Base-by-base conservation (phyloP, 75 land plant species). In the Azolla pinnata region DNA sequence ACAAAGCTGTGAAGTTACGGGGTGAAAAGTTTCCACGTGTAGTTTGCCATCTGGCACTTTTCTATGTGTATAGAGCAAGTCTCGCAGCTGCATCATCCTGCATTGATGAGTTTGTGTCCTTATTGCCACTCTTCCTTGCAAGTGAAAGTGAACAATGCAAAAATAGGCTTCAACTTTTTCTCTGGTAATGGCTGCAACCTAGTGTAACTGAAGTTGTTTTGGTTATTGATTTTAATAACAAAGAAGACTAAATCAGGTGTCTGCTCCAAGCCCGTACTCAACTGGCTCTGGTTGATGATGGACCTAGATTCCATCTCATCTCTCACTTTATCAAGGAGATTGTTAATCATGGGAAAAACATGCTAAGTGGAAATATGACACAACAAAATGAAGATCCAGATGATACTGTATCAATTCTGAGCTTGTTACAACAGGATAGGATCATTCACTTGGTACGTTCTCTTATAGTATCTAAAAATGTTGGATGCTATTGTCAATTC, bases 1-100 rank as follows among this genome's bases (percentile, higher is more conserved):
- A 95, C 60, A 95, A 95, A 78, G 87, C 97, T 18, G 83, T 86
- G 75, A 73, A 82, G n/a, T 67, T 89, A 27, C 71, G 96, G 55
- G 96, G 90, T 25, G 98, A 88, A 54, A 85, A 75, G 54, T 95
- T 74, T 45, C 90, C 99, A 47, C 78, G 97, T 58, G 71, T 90
- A 60, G 74, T 81, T 20, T 80, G 81, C 62, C 77, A 85, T 24
- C 79, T 95, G 29, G 71, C 84, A 7, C 49, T 90, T 8, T 61
- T 95, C 29, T 95, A 95, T 61, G 69, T 89, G 10, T 86, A 82
- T 57, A 65, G 65, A 54, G 75, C 91, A 44, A 63, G 69, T 65
- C 69, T 95, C 19, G 88, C 81, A 61, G 60, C 76, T 56, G 91
- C 97, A 33, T 83, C 86, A 31, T 73, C 56, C 53, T 83, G 87